Conservation (phyloP, 257 asterid genomes). For the Scutellaria minor region DNA sequence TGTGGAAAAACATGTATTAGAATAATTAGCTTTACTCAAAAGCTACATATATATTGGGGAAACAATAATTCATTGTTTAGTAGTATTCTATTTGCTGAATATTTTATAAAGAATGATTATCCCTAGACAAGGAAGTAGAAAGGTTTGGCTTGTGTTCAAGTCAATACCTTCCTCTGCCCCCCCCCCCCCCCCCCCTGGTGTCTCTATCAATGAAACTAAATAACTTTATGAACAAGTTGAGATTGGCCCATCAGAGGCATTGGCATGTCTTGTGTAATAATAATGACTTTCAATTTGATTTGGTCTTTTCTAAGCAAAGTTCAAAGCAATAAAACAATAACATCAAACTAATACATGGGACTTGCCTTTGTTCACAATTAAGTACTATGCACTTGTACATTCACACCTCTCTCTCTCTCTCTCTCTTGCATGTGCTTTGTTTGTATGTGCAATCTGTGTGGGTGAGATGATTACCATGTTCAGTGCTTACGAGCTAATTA, state of each 20-base stretch:
- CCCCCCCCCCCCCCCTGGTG: constrained; percentile 34
- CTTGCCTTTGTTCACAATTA: constrained; percentile 69
- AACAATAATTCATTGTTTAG: constrained; percentile 44
- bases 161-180: constrained; percentile 33
- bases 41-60: constrained; percentile 53
- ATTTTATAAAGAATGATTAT: constrained; percentile 39
- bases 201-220: constrained; percentile 68
- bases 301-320: constrained; percentile 72
- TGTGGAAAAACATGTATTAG: constrained; percentile 53
- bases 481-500: constrained; percentile 71
- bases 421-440: constrained; percentile 63
- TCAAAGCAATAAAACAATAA: constrained; percentile 35
- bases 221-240: constrained; percentile 79
- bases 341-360: constrained; percentile 52
- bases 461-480: constrained; percentile 68
- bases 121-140: constrained; percentile 20
- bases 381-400: constrained; percentile 43
- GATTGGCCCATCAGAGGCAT: constrained; percentile 63
- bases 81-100: constrained; percentile 24
- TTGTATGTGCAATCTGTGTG: constrained; percentile 52
- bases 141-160: constrained; percentile 44
- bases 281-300: constrained; percentile 73
- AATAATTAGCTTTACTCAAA: constrained; percentile 66
- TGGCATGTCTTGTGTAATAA: constrained; percentile 75
- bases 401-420: no score